Evolutionary conservation across 345 rosid species (phyloP).

Genomic region (Turnera subulata): DNA sequence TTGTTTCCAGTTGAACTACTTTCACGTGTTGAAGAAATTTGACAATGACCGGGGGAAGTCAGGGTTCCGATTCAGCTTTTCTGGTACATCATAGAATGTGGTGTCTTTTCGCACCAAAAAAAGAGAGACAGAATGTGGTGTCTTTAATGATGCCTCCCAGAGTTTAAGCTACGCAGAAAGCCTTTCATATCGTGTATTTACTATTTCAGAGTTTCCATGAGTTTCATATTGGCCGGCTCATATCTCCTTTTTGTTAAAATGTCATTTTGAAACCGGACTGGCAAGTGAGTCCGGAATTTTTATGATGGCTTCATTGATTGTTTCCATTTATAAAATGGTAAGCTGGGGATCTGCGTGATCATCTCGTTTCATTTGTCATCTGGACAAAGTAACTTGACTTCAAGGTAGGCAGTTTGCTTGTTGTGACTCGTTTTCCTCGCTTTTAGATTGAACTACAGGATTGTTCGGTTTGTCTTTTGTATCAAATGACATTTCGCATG

Average conservation of each 20-base stretch:
- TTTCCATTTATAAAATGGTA: no score
- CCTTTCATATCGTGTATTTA: conserved; percentile 16
- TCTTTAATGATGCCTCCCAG: neutral
- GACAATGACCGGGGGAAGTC: conserved; percentile 54
- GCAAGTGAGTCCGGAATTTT: neutral
- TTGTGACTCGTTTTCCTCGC: no score
- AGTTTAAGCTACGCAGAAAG: neutral
- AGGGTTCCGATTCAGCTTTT: conserved; percentile 53
- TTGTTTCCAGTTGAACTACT: conserved; percentile 61
- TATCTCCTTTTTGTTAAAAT: conserved; percentile 4
- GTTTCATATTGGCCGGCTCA: conserved; percentile 2
- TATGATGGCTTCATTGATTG: no score
- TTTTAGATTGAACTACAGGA: no score
- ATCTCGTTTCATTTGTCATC: no score
- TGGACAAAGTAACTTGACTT: no score
- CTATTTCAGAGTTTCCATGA: neutral
- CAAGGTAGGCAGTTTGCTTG: no score
- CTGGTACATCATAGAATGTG: conserved; percentile 34
- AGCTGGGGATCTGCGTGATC: no score
- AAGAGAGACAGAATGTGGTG: no score
- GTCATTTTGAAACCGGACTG: conserved; percentile 1
- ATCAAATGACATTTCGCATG: no score
- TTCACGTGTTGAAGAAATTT: conserved; percentile 53
- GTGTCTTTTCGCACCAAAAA: no score
- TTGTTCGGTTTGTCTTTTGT: no score